phyloP scores from a whole-genome alignment of 2,329 filamentous ascomycete genomes.

The Aspergillus texensis region DNA sequence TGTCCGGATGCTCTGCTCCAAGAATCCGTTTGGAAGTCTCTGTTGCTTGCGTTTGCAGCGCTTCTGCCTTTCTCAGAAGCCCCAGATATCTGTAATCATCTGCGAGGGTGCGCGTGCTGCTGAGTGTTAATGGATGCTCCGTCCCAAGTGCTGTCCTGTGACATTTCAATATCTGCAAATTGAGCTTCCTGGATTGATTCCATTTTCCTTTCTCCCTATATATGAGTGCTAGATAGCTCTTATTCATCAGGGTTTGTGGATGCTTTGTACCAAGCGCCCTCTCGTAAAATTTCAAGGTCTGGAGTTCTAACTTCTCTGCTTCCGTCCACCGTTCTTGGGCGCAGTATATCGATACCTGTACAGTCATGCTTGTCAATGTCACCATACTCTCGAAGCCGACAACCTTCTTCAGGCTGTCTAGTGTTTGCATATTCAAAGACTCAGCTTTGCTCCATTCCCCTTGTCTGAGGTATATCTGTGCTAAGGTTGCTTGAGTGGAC shows the following conservation, averaged over 20 bases:
- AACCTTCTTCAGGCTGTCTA: neutral
- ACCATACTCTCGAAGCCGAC: neutral
- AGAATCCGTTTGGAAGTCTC: neutral
- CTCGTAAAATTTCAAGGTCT: neutral
- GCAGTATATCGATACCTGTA: neutral
- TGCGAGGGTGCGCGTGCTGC: neutral
- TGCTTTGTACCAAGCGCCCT: conserved; percentile 8
- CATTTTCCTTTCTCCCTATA: neutral
- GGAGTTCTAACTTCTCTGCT: conserved; percentile 7
- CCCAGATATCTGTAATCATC: neutral
- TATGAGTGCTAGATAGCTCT: neutral
- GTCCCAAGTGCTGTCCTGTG: neutral
- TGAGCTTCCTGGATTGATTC: neutral
- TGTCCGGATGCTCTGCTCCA: neutral
- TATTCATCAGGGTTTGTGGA: conserved; percentile 1
- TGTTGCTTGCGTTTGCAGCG: neutral
- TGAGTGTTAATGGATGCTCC: neutral
- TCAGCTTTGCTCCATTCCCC: neutral
- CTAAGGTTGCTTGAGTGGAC: neutral
- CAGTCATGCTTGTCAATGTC: neutral
- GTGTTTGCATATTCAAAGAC: neutral
- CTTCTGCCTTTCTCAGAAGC: neutral
- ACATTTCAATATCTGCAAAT: neutral
- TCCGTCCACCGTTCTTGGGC: neutral
- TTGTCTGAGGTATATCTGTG: neutral